phyloP scores from a whole-genome alignment of 441 rosid genomes.

The Euphorbia celastroides region DNA sequence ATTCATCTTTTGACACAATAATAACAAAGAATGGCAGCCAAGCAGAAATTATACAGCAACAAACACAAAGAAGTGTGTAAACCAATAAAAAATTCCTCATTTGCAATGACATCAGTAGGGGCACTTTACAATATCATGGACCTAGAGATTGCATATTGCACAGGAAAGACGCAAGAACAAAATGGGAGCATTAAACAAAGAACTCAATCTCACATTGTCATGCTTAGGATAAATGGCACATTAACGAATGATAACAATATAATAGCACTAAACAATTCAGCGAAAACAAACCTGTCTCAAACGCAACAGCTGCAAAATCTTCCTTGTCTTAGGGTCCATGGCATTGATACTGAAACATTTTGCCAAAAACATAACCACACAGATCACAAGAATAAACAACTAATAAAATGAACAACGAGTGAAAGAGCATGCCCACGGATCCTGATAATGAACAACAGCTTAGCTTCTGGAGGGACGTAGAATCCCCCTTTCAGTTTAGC shows the following conservation, averaged over 20 bases:
- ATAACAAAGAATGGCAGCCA: not conserved
- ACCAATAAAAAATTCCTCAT: not conserved
- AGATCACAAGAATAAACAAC: too few relatives aligned
- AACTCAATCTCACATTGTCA: not conserved
- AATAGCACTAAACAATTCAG: not conserved
- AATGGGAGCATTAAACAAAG: not conserved
- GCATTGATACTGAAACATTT: constrained; percentile 58
- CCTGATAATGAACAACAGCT: constrained; percentile 68
- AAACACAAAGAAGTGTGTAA: not conserved
- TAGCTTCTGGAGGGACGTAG: constrained; percentile 81
- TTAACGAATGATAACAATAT: not conserved
- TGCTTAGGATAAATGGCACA: not conserved
- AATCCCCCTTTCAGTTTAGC: constrained; percentile 79
- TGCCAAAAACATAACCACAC: not conserved
- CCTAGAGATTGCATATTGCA: not conserved
- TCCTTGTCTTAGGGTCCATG: constrained; percentile 69
- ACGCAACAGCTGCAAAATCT: constrained; percentile 70
- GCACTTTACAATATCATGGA: not conserved
- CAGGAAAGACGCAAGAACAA: not conserved
- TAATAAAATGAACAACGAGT: too few relatives aligned
- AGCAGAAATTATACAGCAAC: not conserved
- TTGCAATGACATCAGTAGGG: not conserved
- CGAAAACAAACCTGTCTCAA: constrained; percentile 51
- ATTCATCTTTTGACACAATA: not conserved
- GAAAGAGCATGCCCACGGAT: too few relatives aligned